Percentiles rank a stretch among this genome's conserved stretches.
These are phyloP conservation scores for Mucor piriformis DNA, from an alignment of 371 early-diverging fungal species.

Conservation along the genomic window DNA sequence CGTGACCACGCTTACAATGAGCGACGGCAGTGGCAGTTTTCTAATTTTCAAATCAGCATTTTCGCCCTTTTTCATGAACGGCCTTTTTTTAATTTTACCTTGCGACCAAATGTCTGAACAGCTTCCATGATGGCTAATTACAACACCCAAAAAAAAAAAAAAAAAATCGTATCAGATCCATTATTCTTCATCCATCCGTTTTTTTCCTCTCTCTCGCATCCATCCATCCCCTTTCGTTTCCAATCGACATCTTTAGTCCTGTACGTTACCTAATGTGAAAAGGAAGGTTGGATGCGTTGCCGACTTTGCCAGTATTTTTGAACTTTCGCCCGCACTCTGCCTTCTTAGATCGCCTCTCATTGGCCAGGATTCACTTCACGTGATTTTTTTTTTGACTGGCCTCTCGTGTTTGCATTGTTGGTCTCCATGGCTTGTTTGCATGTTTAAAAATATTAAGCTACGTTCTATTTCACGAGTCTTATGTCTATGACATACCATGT, in stretches of 20 bases:
- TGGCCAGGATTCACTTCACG: too few relatives aligned
- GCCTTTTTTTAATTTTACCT: too few relatives aligned
- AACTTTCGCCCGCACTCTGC: neutral
- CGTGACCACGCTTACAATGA: conserved; percentile 97
- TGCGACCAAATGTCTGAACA: conserved; percentile 62
- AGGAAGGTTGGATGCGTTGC: conserved; percentile 14
- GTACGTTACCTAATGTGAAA: conserved; percentile 28
- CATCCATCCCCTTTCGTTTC: conserved; percentile 8
- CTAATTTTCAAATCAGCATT: conserved; percentile 40
- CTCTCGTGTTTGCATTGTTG: too few relatives aligned
- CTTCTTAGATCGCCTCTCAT: too few relatives aligned
- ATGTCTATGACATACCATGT: too few relatives aligned
- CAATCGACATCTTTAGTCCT: too few relatives aligned
- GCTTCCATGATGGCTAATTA: conserved; percentile 46
- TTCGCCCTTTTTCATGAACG: too few relatives aligned
- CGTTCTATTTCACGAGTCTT: too few relatives aligned
- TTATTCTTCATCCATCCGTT: conserved; percentile 11
- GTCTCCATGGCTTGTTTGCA: too few relatives aligned
- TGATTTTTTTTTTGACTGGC: too few relatives aligned
- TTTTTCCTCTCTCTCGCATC: too few relatives aligned
- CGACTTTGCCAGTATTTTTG: neutral
- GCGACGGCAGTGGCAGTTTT: conserved; percentile 99
- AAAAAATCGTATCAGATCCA: conserved; percentile 2
- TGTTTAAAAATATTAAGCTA: too few relatives aligned
- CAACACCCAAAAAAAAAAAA: neutral